Percentiles rank a stretch among this genome's conserved stretches.
These are phyloP conservation scores for Thielaviopsis musarum DNA, from an alignment of 2,329 filamentous ascomycete genomes.

Conservation along the genomic window DNA sequence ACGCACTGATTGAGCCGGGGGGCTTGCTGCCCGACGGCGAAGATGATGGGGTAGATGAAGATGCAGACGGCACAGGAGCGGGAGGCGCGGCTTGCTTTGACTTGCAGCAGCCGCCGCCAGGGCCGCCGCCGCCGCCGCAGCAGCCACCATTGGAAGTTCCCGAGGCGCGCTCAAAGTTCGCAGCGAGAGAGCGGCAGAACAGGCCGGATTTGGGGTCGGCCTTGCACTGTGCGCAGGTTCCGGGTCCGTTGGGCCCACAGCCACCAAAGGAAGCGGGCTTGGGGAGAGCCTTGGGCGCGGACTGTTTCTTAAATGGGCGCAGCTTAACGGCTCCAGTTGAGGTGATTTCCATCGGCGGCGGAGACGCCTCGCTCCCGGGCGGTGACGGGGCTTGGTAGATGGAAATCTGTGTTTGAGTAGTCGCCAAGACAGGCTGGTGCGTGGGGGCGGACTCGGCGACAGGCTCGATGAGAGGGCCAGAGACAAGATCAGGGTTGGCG, in stretches of 20 bases:
- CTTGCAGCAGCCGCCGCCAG: slow-evolving; percentile 50
- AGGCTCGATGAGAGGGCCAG: slow-evolving; percentile 3
- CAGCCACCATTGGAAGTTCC: slow-evolving; percentile 32
- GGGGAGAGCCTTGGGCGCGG: slow-evolving; percentile 14
- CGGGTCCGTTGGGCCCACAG: slow-evolving; percentile 53
- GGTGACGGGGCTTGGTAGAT: slow-evolving; percentile 38
- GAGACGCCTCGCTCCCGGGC: slow-evolving; percentile 42
- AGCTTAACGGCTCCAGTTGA: slow-evolving; percentile 45
- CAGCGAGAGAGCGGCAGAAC: slow-evolving; percentile 68
- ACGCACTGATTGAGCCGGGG: slow-evolving; percentile 1
- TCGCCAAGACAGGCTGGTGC: slow-evolving; percentile 23
- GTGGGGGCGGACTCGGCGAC: slow-evolving; percentile 3
- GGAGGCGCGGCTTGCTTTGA: slow-evolving; percentile 18
- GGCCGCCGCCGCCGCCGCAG: slow-evolving; percentile 44
- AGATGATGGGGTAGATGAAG: slow-evolving; percentile 20
- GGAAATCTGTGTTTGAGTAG: slow-evolving; percentile 24
- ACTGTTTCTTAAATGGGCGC: slow-evolving; percentile 19
- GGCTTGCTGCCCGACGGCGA: slow-evolving; percentile 15
- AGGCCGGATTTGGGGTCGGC: slow-evolving; percentile 63
- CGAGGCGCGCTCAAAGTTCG: slow-evolving; percentile 34
- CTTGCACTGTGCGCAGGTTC: slow-evolving; percentile 63
- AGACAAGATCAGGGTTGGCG: slow-evolving; percentile 34
- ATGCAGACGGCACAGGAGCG: slow-evolving; percentile 11
- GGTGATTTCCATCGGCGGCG: slow-evolving; percentile 38
- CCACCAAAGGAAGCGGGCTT: slow-evolving; percentile 19